phyloP scores from a whole-genome alignment of 768 basidiomycete species.

The Coprinopsis marcescibilis region DNA sequence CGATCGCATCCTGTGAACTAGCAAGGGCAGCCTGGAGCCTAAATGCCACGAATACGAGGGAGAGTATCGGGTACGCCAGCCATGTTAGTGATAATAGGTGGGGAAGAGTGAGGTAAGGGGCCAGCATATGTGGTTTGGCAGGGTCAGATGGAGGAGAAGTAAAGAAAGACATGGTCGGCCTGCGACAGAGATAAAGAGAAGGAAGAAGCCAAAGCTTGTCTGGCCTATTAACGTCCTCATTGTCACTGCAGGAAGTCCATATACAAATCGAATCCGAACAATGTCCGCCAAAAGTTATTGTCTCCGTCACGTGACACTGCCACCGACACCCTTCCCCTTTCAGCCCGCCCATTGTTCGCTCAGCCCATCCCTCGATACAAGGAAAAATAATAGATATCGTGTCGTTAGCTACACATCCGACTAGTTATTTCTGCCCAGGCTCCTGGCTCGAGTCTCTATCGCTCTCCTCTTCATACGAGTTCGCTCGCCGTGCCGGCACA shows the following conservation, averaged over 20 bases:
- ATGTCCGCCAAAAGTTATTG: not conserved
- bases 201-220: slow-evolving; percentile 12
- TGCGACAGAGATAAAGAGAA: slow-evolving; percentile 33
- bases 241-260: not conserved
- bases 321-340: too few relatives aligned
- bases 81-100: slow-evolving; percentile 83
- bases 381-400: too few relatives aligned
- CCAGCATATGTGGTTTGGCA: slow-evolving; percentile 43
- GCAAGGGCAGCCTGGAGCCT: slow-evolving; percentile 70
- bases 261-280: too few relatives aligned
- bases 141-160: slow-evolving; percentile 55
- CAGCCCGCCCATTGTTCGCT: slow-evolving; percentile 21
- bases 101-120: slow-evolving; percentile 77
- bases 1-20: slow-evolving; percentile 61
- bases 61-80: slow-evolving; percentile 89
- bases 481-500: slow-evolving; percentile 10
- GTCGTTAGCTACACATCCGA: too few relatives aligned
- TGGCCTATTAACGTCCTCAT: not conserved
- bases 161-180: slow-evolving; percentile 37
- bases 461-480: slow-evolving; percentile 15
- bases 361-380: not conserved
- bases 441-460: slow-evolving; percentile 14
- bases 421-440: too few relatives aligned
- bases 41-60: slow-evolving; percentile 83
- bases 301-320: slow-evolving; percentile 13